Evolutionary conservation across 31 red algal genomes (phyloP), one percentile per base, ranked within the genome.

Genomic region (Odonthalia washingtoniensis): DNA sequence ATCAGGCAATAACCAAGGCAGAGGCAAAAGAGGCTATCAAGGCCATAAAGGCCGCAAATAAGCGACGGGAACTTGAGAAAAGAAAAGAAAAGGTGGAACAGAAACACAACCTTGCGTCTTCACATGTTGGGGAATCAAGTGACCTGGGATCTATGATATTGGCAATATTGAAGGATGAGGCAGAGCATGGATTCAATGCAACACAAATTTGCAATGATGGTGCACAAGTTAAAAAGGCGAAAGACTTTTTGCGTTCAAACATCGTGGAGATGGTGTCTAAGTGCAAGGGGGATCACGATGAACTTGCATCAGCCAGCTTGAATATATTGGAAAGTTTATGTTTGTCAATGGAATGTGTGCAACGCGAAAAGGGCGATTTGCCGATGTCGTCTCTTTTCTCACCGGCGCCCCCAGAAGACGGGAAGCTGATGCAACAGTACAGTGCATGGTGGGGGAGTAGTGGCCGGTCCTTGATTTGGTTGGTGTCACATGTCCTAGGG

Each of bases 1-100:
- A 90, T 46, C 79, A 82, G 31, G 77, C 87, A 36, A 65, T 90
- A 0, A 45, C 87, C 2, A 61, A 34, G n/a, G 63, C 65, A 41
- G 77, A 90, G 34, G 87, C 87, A 2, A 45, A 74, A 46, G 40
- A 36, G 18, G 76, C 87, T 38, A 65, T 90, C 16, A 65, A 69
- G 38, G 17, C 46, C 3, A 87, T 85, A 30, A 33, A 74, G 5
- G 82, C 61, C 37, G 78, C 78, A 17, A 82, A 38, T 41, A 64
- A 53, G 17, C 63, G 66, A 42, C 46, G 53, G 40, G 27, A 32
- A 65, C 17, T 41, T 82, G 18, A 53, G 63, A 14, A 24, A 21
- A 44, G 57, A 39, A 9, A 21, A 21, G n/a, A n/a, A n/a, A 57
- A 9, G 9, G 49, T 21, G 12, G 49, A 57, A 21, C 12, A 57